Evolutionary conservation across 345 rosid genomes (phyloP).

Genomic region (Brassica nigra): DNA sequence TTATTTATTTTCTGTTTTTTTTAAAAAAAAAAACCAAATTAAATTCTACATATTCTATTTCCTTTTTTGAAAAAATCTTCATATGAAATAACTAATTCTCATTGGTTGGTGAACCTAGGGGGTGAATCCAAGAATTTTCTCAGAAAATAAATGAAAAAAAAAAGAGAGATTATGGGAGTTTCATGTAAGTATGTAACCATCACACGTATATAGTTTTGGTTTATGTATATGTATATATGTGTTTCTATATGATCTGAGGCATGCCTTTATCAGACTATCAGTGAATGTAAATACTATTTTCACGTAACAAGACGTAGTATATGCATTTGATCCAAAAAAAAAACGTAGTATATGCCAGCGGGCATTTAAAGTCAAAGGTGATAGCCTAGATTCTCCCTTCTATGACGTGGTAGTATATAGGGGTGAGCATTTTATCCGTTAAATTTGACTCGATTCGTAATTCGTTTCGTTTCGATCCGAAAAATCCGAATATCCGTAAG

Average conservation of each 20-base stretch:
- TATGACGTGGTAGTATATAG: background rate
- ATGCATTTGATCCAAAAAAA: background rate
- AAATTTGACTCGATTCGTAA: too few relatives aligned
- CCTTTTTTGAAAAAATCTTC: too few relatives aligned
- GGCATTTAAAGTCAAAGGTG: conserved; percentile 15
- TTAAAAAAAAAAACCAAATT: too few relatives aligned
- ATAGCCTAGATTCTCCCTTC: background rate
- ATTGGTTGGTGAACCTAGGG: too few relatives aligned
- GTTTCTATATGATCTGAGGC: background rate
- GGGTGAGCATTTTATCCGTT: too few relatives aligned
- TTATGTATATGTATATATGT: background rate
- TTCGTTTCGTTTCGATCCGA: too few relatives aligned
- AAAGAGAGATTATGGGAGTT: conserved; percentile 39
- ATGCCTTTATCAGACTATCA: background rate
- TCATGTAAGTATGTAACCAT: conserved; percentile 42
- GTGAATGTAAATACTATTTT: background rate
- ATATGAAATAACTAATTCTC: too few relatives aligned
- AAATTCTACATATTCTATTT: too few relatives aligned
- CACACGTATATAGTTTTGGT: conserved; percentile 25
- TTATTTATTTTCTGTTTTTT: too few relatives aligned
- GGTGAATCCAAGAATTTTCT: too few relatives aligned
- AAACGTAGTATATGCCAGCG: conserved; percentile 10
- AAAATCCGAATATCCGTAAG: too few relatives aligned
- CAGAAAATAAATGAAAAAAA: conserved; percentile 20
- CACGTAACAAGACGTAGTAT: background rate